These are phyloP conservation scores for Heliamphora exappendiculata DNA, from an alignment of 148 eudicot species.

Conservation along the genomic window DNA sequence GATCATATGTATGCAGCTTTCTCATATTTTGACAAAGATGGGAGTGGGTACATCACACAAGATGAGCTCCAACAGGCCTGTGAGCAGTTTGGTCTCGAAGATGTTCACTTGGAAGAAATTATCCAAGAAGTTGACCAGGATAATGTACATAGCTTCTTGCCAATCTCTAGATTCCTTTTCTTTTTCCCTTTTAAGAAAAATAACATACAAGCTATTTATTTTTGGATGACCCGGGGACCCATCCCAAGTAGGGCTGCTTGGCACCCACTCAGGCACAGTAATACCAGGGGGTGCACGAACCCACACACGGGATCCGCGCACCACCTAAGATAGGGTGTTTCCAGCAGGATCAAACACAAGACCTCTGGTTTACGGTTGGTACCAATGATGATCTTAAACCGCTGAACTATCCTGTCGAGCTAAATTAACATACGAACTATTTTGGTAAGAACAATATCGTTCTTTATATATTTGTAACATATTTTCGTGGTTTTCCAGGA, in stretches of 20 bases:
- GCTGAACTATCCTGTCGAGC: too few relatives aligned
- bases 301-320: too few relatives aligned
- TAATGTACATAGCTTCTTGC: slow-evolving; percentile 27
- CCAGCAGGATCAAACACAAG: too few relatives aligned
- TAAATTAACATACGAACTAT: not conserved
- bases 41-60: slow-evolving; percentile 49
- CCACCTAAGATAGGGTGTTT: too few relatives aligned
- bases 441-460: not conserved
- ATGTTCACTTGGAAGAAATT: slow-evolving; percentile 47
- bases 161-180: not conserved
- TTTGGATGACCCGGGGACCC: too few relatives aligned
- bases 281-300: too few relatives aligned
- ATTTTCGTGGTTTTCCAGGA: slow-evolving; percentile 28
- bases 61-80: slow-evolving; percentile 66
- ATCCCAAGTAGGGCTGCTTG: too few relatives aligned
- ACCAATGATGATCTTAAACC: too few relatives aligned
- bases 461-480: not conserved
- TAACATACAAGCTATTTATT: not conserved
- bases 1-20: slow-evolving; percentile 61
- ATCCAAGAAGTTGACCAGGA: slow-evolving; percentile 56
- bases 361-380: too few relatives aligned
- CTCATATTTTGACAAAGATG: slow-evolving; percentile 54
- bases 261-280: too few relatives aligned
- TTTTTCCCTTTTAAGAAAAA: not conserved
- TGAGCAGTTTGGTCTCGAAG: slow-evolving; percentile 42